Evolutionary conservation across 1,284 basidiomycete species (phyloP).

Genomic region (Irpex lacteus): DNA sequence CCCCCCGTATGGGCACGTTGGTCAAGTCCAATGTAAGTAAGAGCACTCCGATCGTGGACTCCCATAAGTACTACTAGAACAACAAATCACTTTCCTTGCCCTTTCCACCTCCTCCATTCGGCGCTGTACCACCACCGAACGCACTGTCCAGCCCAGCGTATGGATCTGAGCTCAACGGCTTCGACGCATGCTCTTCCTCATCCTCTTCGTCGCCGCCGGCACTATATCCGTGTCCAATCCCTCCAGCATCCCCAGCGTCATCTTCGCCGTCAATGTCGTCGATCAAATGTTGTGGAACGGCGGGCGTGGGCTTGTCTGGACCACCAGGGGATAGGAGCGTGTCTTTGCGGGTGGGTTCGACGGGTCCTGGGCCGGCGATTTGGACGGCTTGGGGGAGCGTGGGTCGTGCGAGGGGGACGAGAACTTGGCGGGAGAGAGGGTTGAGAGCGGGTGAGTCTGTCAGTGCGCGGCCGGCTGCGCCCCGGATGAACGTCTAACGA

Average conservation of each 20-base stretch:
- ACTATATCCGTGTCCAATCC: slow-evolving; percentile 12
- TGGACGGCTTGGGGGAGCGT: slow-evolving; percentile 48
- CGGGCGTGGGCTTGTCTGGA: slow-evolving; percentile 2
- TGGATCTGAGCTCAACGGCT: slow-evolving; percentile 45
- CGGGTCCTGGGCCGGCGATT: slow-evolving; percentile 66
- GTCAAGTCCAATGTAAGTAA: no score
- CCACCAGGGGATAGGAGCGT: background rate
- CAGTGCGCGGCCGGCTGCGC: slow-evolving; percentile 71
- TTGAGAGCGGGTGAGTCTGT: slow-evolving; percentile 79
- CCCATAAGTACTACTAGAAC: slow-evolving; percentile 37
- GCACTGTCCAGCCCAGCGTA: slow-evolving; percentile 74
- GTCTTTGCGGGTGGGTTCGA: slow-evolving; percentile 37
- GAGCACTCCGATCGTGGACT: no score
- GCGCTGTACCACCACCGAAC: slow-evolving; percentile 59
- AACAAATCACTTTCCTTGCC: slow-evolving; percentile 42
- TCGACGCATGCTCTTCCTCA: slow-evolving; percentile 13
- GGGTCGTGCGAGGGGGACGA: slow-evolving; percentile 58
- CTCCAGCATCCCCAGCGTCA: slow-evolving; percentile 28
- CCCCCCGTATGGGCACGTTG: no score
- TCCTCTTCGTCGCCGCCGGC: slow-evolving; percentile 26
- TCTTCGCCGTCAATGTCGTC: slow-evolving; percentile 17
- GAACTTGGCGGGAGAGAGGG: slow-evolving; percentile 63
- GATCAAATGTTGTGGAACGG: slow-evolving; percentile 13
- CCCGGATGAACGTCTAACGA: slow-evolving; percentile 77
- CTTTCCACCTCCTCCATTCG: slow-evolving; percentile 47